Conservation (phyloP, 176 grass and related monocot species). For the Poa annua region DNA sequence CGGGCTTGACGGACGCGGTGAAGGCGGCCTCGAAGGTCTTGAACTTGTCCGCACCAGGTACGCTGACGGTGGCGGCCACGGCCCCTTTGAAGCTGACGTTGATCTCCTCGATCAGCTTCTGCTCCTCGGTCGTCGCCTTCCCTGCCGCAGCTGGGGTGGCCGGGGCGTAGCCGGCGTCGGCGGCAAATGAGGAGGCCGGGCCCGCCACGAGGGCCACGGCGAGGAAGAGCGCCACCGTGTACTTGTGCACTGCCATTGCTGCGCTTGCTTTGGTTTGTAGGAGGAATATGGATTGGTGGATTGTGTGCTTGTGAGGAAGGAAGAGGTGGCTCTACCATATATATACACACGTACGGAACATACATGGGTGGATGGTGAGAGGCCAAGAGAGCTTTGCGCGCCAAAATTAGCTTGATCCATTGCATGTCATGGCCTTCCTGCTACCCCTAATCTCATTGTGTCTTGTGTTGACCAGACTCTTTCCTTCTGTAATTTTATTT, state of each 20-base stretch:
- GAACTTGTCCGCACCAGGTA: neutral
- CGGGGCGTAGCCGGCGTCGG: neutral
- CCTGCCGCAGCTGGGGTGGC: neutral
- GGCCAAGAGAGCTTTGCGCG: constrained; percentile 16
- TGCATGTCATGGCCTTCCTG: neutral
- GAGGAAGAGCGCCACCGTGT: constrained; percentile 1
- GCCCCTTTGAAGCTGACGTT: neutral
- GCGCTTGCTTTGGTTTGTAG: neutral
- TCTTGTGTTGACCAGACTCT: neutral
- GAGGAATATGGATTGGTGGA: neutral
- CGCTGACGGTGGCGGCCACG: neutral
- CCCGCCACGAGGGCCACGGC: constrained; percentile 8
- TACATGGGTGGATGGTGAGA: neutral
- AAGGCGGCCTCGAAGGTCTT: neutral
- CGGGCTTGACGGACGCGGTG: neutral
- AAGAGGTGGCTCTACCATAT: neutral
- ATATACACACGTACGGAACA: neutral
- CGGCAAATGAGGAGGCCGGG: neutral
- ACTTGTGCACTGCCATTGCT: constrained; percentile 5
- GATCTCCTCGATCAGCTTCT: neutral
- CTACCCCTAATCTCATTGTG: neutral
- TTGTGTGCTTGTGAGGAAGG: neutral
- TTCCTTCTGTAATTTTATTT: neutral
- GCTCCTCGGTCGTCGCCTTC: neutral
- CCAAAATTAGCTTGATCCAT: neutral